Evolutionary conservation across 2,329 filamentous ascomycete species (phyloP).

Genomic region (Colletotrichum nymphaeae): DNA sequence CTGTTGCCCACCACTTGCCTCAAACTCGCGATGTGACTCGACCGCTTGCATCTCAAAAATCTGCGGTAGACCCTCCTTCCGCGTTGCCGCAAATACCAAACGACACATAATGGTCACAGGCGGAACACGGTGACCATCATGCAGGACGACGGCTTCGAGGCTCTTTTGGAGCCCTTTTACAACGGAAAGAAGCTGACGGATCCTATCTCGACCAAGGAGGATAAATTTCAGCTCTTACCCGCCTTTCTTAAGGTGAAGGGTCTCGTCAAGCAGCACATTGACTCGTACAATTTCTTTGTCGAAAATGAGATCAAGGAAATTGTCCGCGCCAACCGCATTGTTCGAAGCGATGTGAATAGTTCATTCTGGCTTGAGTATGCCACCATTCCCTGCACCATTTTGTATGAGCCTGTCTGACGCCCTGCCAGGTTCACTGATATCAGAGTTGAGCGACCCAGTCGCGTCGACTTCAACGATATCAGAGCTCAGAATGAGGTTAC

Average conservation of each 20-base stretch:
- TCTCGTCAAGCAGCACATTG: constrained; percentile 95
- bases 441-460: constrained; percentile 83
- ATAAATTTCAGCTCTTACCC: constrained; percentile 97
- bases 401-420: constrained; percentile 7
- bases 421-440: constrained; percentile 80
- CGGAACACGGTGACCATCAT: constrained; percentile 49
- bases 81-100: background rate
- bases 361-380: constrained; percentile 85
- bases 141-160: constrained; percentile 74
- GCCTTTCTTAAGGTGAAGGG: constrained; percentile 99
- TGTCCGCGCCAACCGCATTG: constrained; percentile 87
- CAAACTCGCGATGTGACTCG: constrained; percentile 34
- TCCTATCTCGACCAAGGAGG: constrained; percentile 73
- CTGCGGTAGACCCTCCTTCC: constrained; percentile 9
- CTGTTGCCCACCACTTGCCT: constrained; percentile 29
- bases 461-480: constrained; percentile 79
- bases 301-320: constrained; percentile 98
- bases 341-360: constrained; percentile 92
- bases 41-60: constrained; percentile 21
- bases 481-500: constrained; percentile 81
- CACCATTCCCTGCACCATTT: background rate
- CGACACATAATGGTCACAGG: constrained; percentile 34
- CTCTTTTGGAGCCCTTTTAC: constrained; percentile 74
- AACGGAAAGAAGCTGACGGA: constrained; percentile 76
- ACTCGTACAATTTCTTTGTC: constrained; percentile 99